These are phyloP conservation scores for Aphanomyces invadans DNA, from an alignment of 352 stramenopile species.

Conservation along the genomic window DNA sequence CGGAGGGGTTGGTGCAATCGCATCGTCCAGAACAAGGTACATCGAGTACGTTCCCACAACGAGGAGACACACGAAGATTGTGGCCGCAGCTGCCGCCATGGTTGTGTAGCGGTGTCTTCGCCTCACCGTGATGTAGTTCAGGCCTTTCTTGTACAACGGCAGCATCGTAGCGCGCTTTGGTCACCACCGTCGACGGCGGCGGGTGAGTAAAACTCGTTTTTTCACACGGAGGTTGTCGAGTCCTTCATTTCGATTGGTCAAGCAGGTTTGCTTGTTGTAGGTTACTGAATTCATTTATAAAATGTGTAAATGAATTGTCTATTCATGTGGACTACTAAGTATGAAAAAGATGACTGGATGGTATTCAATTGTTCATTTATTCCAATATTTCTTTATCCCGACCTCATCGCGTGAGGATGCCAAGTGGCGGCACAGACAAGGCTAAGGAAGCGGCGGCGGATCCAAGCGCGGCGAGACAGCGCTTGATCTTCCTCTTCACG, in stretches of 20 bases:
- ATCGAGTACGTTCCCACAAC: slow-evolving; percentile 16
- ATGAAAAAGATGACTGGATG: no score
- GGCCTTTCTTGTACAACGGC: slow-evolving; percentile 21
- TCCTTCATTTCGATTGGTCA: neutral
- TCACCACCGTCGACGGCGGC: neutral
- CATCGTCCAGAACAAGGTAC: neutral
- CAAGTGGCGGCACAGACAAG: neutral
- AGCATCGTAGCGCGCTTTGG: slow-evolving; percentile 6
- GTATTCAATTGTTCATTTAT: no score
- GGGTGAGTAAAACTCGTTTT: neutral
- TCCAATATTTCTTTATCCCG: neutral
- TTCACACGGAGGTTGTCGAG: neutral
- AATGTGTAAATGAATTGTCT: no score
- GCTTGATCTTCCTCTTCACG: slow-evolving; percentile 11
- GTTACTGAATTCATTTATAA: no score
- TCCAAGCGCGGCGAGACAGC: neutral
- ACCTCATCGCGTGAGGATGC: neutral
- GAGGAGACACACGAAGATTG: slow-evolving; percentile 19
- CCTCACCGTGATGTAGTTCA: slow-evolving; percentile 17
- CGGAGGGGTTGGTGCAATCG: neutral
- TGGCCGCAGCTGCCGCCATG: slow-evolving; percentile 1
- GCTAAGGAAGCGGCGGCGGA: neutral
- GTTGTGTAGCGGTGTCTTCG: slow-evolving; percentile 3
- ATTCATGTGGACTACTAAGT: no score
- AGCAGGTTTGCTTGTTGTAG: no score